Percentiles rank a stretch among this genome's conserved stretches.
phyloP scores from a whole-genome alignment of 208 protist species.

The Trypanosoma melophagium region DNA sequence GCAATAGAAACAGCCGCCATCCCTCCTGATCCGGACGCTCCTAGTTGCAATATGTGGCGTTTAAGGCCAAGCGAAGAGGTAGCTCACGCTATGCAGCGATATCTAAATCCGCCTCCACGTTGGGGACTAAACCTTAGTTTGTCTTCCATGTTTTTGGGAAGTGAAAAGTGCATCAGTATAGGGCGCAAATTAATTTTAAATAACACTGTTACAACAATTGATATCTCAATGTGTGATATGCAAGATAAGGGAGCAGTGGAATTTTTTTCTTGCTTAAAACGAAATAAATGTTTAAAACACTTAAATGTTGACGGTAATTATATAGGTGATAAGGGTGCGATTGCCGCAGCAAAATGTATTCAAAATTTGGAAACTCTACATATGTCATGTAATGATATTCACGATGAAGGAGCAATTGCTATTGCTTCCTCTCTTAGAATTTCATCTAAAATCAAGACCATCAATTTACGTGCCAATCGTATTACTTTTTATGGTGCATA shows the following conservation, averaged over 20 bases:
- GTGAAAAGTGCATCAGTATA: constrained; percentile 44
- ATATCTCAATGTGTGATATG: constrained; percentile 63
- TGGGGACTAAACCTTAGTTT: constrained; percentile 63
- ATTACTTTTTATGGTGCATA: constrained; percentile 45
- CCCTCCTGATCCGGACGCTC: constrained; percentile 37
- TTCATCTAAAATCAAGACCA: constrained; percentile 46
- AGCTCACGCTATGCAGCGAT: constrained; percentile 31
- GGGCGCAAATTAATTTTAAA: constrained; percentile 53
- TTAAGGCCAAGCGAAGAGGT: constrained; percentile 55
- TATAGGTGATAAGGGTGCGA: constrained; percentile 53
- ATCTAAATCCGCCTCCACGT: constrained; percentile 48
- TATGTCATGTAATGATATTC: constrained; percentile 52
- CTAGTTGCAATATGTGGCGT: constrained; percentile 33
- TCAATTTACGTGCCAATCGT: constrained; percentile 54
- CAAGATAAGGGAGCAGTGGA: constrained; percentile 31
- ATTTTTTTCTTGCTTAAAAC: constrained; percentile 51
- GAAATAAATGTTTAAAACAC: constrained; percentile 45
- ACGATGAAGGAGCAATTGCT: constrained; percentile 38
- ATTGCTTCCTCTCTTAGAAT: constrained; percentile 32
- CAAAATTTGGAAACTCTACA: constrained; percentile 55
- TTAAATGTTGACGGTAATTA: constrained; percentile 51
- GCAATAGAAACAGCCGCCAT: constrained; percentile 28
- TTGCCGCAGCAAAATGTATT: constrained; percentile 43
- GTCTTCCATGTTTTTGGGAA: constrained; percentile 36
- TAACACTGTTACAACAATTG: constrained; percentile 46